Percentiles rank a stretch among this genome's conserved stretches.
Conservation (phyloP, 2,329 filamentous ascomycete genomes). For the Venturia carpophila region DNA sequence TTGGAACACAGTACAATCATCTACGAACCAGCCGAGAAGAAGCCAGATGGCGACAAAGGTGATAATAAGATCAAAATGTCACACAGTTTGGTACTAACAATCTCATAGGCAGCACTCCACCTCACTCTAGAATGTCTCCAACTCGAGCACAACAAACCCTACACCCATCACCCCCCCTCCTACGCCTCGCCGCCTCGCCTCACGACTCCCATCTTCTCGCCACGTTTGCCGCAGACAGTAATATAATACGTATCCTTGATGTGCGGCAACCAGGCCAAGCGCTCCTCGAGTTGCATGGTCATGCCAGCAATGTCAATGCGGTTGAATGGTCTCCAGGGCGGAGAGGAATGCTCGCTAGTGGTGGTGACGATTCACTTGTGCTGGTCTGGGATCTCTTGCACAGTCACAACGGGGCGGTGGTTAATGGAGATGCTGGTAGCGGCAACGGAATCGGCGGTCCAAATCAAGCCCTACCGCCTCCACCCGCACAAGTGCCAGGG, state of each 20-base stretch:
- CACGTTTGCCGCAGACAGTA: conserved; percentile 94
- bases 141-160: conserved; percentile 71
- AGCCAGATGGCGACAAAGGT: conserved; percentile 41
- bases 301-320: conserved; percentile 77
- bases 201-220: conserved; percentile 92
- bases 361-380: conserved; percentile 85
- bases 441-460: conserved; percentile 26
- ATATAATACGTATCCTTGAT: conserved; percentile 86
- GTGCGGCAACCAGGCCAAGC: conserved; percentile 94
- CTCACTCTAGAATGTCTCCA: conserved; percentile 53
- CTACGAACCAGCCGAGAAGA: conserved; percentile 91
- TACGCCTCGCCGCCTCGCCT: conserved; percentile 80
- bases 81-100: neutral
- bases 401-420: conserved; percentile 45
- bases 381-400: conserved; percentile 90
- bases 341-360: conserved; percentile 81
- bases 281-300: conserved; percentile 83
- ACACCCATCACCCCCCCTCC: conserved; percentile 54
- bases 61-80: conserved; percentile 15
- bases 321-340: conserved; percentile 91
- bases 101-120: conserved; percentile 38
- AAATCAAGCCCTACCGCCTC: conserved; percentile 29
- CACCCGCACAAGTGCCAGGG: conserved; percentile 23
- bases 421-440: conserved; percentile 33
- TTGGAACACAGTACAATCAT: conserved; percentile 98